A percentile compares a stretch with the other conserved stretches of the same genome.
Conservation (phyloP, 2,329 filamentous ascomycete genomes). For the Cladosporium sp. region DNA sequence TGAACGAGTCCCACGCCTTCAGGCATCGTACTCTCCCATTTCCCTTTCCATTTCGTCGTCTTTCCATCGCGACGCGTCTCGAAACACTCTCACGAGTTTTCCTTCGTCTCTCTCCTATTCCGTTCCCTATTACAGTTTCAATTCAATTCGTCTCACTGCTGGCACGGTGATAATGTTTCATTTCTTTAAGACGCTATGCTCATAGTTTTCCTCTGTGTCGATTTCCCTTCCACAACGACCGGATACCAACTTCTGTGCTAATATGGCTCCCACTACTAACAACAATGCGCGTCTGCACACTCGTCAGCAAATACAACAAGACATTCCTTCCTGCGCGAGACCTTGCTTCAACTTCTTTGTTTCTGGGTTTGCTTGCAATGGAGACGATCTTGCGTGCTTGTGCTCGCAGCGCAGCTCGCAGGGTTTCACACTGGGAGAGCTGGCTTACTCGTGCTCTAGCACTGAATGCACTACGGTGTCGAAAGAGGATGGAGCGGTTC, state of each 20-base stretch:
- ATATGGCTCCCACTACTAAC: neutral
- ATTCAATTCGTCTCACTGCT: conserved; percentile 17
- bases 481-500: conserved; percentile 15
- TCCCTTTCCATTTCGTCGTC: neutral
- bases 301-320: conserved; percentile 4
- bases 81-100: conserved; percentile 15
- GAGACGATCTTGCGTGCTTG: conserved; percentile 30
- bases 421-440: conserved; percentile 37
- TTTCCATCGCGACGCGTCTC: conserved; percentile 11
- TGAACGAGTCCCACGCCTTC: neutral
- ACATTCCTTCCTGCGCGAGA: conserved; percentile 7
- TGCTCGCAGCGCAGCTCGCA: conserved; percentile 35
- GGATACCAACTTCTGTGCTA: neutral
- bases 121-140: neutral
- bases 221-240: neutral
- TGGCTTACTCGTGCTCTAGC: conserved; percentile 26
- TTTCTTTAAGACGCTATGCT: conserved; percentile 12
- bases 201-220: conserved; percentile 6
- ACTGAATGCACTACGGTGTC: conserved; percentile 22
- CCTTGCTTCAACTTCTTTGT: conserved; percentile 2
- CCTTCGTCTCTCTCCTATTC: conserved; percentile 1
- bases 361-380: conserved; percentile 4
- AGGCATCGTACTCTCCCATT: conserved; percentile 6
- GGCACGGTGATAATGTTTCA: conserved; percentile 17
- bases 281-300: neutral